These are phyloP conservation scores for Xanthoconium separans DNA, from an alignment of 1,284 basidiomycete genomes.

Conservation along the genomic window DNA sequence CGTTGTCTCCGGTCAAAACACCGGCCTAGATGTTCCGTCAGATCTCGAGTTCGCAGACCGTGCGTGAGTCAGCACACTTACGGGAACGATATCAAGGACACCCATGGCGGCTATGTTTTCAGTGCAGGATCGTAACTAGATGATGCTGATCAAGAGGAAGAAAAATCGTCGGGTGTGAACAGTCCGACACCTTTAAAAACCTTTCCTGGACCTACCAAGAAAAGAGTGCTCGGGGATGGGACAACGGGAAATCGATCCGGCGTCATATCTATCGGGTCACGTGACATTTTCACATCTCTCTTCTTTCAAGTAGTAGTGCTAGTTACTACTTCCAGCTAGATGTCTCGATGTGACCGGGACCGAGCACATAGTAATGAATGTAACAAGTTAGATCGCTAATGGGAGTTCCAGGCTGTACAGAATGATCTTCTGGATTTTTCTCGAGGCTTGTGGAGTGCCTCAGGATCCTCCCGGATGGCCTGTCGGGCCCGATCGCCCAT, in stretches of 20 bases:
- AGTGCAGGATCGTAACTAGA: constrained; percentile 4
- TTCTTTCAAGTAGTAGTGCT: too few species aligned
- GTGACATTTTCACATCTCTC: constrained; percentile 4
- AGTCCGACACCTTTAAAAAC: not conserved
- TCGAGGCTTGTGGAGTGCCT: not conserved
- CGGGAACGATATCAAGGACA: constrained; percentile 58
- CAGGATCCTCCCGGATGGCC: not conserved
- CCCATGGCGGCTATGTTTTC: constrained; percentile 41
- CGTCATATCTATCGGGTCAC: constrained; percentile 15
- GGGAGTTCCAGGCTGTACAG: not conserved
- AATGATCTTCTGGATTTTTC: not conserved
- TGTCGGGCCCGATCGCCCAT: not conserved
- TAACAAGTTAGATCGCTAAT: too few species aligned
- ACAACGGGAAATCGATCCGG: constrained; percentile 3
- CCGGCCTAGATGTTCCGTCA: constrained; percentile 50
- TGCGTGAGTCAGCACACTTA: constrained; percentile 36
- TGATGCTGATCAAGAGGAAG: constrained; percentile 9
- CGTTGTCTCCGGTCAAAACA: constrained; percentile 72
- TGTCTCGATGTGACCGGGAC: too few species aligned
- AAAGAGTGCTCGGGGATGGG: not conserved
- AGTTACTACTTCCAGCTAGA: too few species aligned
- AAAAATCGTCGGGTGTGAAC: not conserved
- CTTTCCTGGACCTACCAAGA: constrained; percentile 15
- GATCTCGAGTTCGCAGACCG: constrained; percentile 4
- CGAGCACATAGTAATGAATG: too few species aligned